Evolutionary conservation across 257 asterid species (phyloP).

Genomic region (Salvia miltiorrhiza): DNA sequence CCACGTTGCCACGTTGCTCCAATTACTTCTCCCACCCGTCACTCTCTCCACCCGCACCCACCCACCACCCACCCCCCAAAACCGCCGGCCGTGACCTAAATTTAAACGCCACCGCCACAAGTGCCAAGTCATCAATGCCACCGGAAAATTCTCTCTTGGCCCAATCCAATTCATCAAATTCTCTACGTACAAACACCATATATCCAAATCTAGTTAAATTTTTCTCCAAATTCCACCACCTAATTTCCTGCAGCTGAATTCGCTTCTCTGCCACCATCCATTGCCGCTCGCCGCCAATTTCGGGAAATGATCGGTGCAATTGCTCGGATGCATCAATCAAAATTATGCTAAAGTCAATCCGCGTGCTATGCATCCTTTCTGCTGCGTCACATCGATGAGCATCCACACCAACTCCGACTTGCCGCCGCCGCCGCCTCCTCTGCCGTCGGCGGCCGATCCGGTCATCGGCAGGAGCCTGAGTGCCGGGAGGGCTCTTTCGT

Average conservation of each 20-base stretch:
- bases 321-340: neutral
- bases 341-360: slow-evolving; percentile 22
- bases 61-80: neutral
- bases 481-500: slow-evolving; percentile 35
- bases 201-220: neutral
- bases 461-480: slow-evolving; percentile 6
- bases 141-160: slow-evolving; percentile 27
- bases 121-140: slow-evolving; percentile 28
- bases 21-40: slow-evolving; percentile 37
- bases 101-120: slow-evolving; percentile 32
- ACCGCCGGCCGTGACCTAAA: slow-evolving; percentile 35
- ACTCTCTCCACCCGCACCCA: slow-evolving; percentile 10
- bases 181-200: neutral
- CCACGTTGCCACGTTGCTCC: slow-evolving; percentile 19
- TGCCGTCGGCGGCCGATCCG: slow-evolving; percentile 25
- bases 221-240: neutral
- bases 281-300: neutral
- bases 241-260: neutral
- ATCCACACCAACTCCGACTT: slow-evolving; percentile 31
- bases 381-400: slow-evolving; percentile 37
- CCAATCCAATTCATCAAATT: slow-evolving; percentile 14
- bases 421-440: slow-evolving; percentile 22
- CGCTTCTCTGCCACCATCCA: neutral
- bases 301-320: slow-evolving; percentile 16
- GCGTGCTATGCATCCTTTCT: slow-evolving; percentile 42